These are phyloP conservation scores for Fusarium globosum DNA, from an alignment of 2,329 filamentous ascomycete genomes.

Conservation along the genomic window DNA sequence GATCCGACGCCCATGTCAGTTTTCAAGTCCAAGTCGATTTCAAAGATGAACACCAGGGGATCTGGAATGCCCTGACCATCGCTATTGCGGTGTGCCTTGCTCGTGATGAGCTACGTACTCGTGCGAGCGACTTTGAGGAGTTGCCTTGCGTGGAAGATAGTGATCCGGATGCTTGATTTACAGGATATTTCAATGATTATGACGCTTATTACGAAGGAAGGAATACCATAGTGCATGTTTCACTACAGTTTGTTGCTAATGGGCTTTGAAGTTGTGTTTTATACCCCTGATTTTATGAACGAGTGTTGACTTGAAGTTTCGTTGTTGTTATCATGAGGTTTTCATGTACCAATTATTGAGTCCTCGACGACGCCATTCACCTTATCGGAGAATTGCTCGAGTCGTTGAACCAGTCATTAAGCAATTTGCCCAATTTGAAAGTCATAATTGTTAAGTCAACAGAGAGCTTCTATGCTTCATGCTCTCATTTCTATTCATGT, in stretches of 20 bases:
- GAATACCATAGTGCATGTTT: neutral
- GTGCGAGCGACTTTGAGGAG: constrained; percentile 51
- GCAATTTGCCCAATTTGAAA: neutral
- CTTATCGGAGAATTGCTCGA: neutral
- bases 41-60: constrained; percentile 52
- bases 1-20: constrained; percentile 52
- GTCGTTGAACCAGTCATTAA: neutral
- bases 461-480: constrained; percentile 41
- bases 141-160: constrained; percentile 47
- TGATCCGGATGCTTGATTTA: constrained; percentile 52
- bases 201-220: neutral
- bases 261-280: constrained; percentile 10
- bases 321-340: constrained; percentile 6
- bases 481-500: constrained; percentile 45
- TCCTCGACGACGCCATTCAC: neutral
- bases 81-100: constrained; percentile 55
- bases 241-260: neutral
- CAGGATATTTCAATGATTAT: neutral
- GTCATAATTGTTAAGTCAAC: constrained; percentile 14
- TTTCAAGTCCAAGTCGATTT: constrained; percentile 58
- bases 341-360: constrained; percentile 4
- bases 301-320: neutral
- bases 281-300: constrained; percentile 2
- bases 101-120: constrained; percentile 52
- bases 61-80: constrained; percentile 59